Evolutionary conservation across 164 flowering plant species (phyloP), one percentile per base, ranked within the genome.

Genomic region (Chimonanthus salicifolius): DNA sequence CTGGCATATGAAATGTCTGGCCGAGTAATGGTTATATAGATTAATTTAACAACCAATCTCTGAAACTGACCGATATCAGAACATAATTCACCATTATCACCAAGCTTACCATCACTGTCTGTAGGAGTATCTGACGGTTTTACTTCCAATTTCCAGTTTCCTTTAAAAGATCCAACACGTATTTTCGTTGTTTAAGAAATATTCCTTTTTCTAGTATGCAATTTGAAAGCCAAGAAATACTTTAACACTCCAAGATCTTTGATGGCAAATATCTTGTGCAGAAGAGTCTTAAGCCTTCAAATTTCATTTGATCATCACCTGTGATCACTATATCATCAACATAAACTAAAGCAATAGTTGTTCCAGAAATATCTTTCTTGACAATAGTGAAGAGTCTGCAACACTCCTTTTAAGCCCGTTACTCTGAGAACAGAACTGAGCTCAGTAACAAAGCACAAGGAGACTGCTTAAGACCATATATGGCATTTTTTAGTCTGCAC

Each of bases 161-260:
- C 11, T 64, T 3, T 8, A 20, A 64, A 45, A 43, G 7, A 13
- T 64, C 46, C 47, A 64, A 64, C 8, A 64, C 47, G 8, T 16
- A 64, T 64, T 64, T 64, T 64, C 2, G 46, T 64, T 64, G 67
- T 21, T 64, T 64, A 64, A 64, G 67, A 43, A 64, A 64, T 20
- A 64, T 64, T 45, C 15, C 67, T 1, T 64, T 64, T 64, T 43
- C 3, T 3, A 62, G 64, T n/a, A 62, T 4, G 64, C 43, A 62
- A 62, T 4, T 62, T 62, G n/a, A 11, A 62, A 62, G 11, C 64
- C 64, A 3, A 1, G 43, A 62, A 62, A 18, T 62, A 62, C 64
- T 62, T 62, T 16, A 62, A 62, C 3, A 62, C 13, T 62, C 64
- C 21, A 4, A 18, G 16, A 18, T 62, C 64, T 18, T 62, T 62